Conservation (phyloP, 495 filamentous ascomycete genomes). For the Tuber magnatum region DNA sequence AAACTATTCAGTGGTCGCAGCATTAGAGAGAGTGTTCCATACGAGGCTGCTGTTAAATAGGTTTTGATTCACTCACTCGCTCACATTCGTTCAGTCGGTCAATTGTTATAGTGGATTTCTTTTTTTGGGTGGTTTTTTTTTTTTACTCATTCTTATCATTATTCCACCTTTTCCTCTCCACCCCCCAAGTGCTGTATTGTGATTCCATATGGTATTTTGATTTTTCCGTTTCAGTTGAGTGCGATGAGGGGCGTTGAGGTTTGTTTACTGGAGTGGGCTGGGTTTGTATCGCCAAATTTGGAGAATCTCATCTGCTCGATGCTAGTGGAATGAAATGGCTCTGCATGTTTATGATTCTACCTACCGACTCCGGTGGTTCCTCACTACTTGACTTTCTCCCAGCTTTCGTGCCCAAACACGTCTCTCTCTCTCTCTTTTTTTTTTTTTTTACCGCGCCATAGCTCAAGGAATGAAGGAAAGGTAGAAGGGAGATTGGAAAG, state of each 20-base stretch:
- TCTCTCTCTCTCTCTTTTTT: too few species aligned
- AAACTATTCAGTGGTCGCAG: conserved; percentile 96
- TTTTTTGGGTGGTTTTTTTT: background rate
- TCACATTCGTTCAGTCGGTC: background rate
- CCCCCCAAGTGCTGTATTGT: background rate
- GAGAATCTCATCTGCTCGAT: background rate
- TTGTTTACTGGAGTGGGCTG: background rate
- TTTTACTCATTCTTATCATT: background rate
- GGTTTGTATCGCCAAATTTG: background rate
- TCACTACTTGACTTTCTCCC: background rate
- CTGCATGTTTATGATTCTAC: background rate
- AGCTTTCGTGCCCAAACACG: too few species aligned
- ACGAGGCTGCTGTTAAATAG: background rate
- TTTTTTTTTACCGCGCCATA: too few species aligned
- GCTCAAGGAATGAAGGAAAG: too few species aligned
- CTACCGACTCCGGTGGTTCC: background rate
- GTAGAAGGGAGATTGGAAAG: too few species aligned
- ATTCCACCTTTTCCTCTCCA: background rate
- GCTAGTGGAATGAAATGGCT: background rate
- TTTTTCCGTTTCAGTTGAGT: background rate
- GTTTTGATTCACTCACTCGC: background rate
- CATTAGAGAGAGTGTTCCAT: conserved; percentile 50
- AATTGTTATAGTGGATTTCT: background rate
- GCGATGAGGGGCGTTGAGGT: background rate
- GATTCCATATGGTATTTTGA: background rate